Base-by-base conservation (phyloP, 257 asterid genomes). In the Cordia subcordata region DNA sequence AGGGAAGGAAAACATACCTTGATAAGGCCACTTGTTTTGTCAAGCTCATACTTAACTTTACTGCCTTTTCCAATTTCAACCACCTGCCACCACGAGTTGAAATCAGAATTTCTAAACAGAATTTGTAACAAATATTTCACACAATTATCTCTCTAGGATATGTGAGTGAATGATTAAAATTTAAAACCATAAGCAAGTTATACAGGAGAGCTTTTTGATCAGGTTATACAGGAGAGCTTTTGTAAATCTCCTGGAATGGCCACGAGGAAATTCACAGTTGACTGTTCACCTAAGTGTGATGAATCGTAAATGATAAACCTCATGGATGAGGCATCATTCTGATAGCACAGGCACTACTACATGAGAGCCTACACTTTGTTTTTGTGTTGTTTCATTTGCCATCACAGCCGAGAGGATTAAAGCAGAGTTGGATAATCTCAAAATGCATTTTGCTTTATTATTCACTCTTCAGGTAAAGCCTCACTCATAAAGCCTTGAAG, bases 11-110 rank as follows among this genome's bases (percentile, higher is more conserved):
- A 20, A 1, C 83, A 63, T 44, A 85, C 98, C 71, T 87, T 90
- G 73, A 90, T 87, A 59, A 90, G 96, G 55, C 98, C 96, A 49
- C 84, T 87, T 64, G 75, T 67, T 81, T 90, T 90, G 83, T 87
- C 98, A 39, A 91, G 98, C 85, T 91, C 98, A 38, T 91, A 91
- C 64, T 91, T 91, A 17, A 91, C 98, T 77, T 85, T 91, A 81
- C 96, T 81, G 65, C 96, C 96, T 76, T 91, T 82, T 57, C 90
- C 86, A 51, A 88, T 91, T 75, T 91, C 98, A 71, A 91, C 77
- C 63, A 85, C 97, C 97, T 90, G 90, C 65, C 55, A 77, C 57
- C n/a, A 62, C 56, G 32, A 61, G 37, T 23, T 22, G 55, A 23
- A 11, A 73, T 62, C 62, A 63, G 20, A 4, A 42, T 10, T 2